These are phyloP conservation scores for Xerocomellus intermedius DNA, from an alignment of 768 basidiomycete genomes.

Conservation along the genomic window DNA sequence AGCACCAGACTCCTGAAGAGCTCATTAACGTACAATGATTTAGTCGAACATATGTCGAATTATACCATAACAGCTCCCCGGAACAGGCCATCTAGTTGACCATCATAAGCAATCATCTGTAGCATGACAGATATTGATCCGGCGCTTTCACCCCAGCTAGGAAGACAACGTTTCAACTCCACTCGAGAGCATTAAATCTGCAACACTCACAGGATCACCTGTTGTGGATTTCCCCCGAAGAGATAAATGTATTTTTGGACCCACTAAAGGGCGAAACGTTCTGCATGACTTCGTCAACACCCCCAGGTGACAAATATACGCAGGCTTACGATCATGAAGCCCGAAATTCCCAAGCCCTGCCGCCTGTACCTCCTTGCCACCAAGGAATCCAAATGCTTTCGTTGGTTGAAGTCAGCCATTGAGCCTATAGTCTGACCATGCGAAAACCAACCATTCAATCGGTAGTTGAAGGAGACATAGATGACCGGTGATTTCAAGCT, in stretches of 20 bases:
- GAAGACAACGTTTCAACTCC: neutral
- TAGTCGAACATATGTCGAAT: no score
- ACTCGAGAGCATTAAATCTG: neutral
- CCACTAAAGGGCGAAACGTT: slow-evolving; percentile 1
- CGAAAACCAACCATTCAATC: slow-evolving; percentile 14
- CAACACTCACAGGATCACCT: slow-evolving; percentile 15
- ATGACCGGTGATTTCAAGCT: neutral
- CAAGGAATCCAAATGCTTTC: slow-evolving; percentile 31
- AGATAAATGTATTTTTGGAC: neutral
- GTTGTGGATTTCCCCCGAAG: neutral
- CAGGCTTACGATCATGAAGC: slow-evolving; percentile 33
- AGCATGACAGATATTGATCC: neutral
- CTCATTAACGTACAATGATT: neutral
- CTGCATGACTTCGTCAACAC: neutral
- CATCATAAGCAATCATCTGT: slow-evolving; percentile 5
- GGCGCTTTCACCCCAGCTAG: neutral
- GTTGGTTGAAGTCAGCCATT: neutral
- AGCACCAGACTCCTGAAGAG: slow-evolving; percentile 15
- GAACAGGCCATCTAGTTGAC: slow-evolving; percentile 16
- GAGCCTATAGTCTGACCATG: neutral
- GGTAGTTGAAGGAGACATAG: neutral
- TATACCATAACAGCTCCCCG: slow-evolving; percentile 19
- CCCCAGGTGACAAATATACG: neutral
- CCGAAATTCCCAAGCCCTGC: slow-evolving; percentile 1
- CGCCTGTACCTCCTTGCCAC: slow-evolving; percentile 11